Percentiles rank a stretch among this genome's conserved stretches.
phyloP scores from a whole-genome alignment of 2,329 filamentous ascomycete genomes.

The Colletotrichum sp. region DNA sequence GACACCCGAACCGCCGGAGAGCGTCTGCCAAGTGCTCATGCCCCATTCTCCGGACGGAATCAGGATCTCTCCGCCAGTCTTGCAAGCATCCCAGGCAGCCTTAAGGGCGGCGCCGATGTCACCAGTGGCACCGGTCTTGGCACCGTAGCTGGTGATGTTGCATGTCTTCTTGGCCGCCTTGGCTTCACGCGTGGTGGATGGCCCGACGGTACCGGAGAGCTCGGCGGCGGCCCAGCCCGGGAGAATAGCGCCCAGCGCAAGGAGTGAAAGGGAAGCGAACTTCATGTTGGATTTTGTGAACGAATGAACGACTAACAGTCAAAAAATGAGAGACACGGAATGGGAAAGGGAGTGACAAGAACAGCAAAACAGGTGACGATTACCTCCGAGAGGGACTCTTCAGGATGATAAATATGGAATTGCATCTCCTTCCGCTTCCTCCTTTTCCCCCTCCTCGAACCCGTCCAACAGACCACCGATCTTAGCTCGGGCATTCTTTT shows the following conservation, averaged over 20 bases:
- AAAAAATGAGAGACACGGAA: neutral
- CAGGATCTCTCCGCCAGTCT: conserved; percentile 52
- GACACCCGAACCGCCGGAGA: conserved; percentile 48
- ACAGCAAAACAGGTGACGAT: neutral
- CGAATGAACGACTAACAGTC: neutral
- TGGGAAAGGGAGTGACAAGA: neutral
- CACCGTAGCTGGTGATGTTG: conserved; percentile 56
- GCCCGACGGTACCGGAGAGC: conserved; percentile 29
- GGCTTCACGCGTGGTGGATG: conserved; percentile 27
- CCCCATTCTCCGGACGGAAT: conserved; percentile 53
- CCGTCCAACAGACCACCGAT: neutral
- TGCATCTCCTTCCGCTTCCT: neutral
- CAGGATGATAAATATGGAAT: neutral
- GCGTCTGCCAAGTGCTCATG: conserved; percentile 49
- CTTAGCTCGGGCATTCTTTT: neutral
- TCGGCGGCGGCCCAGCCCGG: conserved; percentile 23
- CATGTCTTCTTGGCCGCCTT: conserved; percentile 41
- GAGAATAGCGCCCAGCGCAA: conserved; percentile 17
- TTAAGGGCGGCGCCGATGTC: conserved; percentile 39
- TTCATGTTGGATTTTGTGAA: conserved; percentile 1
- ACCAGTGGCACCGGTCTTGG: conserved; percentile 49
- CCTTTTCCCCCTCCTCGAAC: neutral
- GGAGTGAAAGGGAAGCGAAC: conserved; percentile 7
- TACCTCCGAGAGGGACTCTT: neutral
- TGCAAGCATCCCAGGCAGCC: conserved; percentile 41